Percentiles rank a stretch among this genome's conserved stretches.
phyloP scores from a whole-genome alignment of 75 land plant species.

The Sequoiadendron giganteum region DNA sequence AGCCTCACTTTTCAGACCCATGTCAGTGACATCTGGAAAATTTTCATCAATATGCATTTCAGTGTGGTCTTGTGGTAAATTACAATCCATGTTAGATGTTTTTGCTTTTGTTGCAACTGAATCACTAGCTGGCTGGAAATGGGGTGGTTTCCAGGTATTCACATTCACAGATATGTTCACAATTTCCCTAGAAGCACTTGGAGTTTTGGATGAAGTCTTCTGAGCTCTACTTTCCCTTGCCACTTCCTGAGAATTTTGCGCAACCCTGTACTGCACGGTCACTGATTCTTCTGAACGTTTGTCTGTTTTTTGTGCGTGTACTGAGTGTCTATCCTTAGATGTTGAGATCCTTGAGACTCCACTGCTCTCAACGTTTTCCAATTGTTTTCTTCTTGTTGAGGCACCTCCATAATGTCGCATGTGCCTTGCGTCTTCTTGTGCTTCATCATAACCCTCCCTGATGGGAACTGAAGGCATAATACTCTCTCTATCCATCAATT shows the following conservation, averaged over 20 bases:
- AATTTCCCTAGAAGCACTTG: constrained; percentile 39
- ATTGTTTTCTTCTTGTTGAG: constrained; percentile 10
- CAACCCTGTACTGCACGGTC: constrained; percentile 40
- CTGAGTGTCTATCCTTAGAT: constrained; percentile 4
- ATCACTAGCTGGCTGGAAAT: constrained; percentile 30
- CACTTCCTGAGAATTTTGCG: constrained; percentile 32
- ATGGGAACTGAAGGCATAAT: constrained; percentile 35
- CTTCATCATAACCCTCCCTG: constrained; percentile 42
- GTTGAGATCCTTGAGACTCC: constrained; percentile 4
- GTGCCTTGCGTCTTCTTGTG: constrained; percentile 15
- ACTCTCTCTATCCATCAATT: constrained; percentile 22
- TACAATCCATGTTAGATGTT: neutral
- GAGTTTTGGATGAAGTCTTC: constrained; percentile 17
- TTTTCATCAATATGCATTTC: constrained; percentile 10
- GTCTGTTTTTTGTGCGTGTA: neutral
- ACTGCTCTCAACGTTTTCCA: constrained; percentile 6
- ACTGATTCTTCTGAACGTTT: constrained; percentile 25
- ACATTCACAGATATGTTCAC: constrained; percentile 64
- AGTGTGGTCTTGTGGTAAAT: neutral
- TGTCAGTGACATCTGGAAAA: neutral
- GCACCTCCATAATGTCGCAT: neutral
- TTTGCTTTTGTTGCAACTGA: constrained; percentile 14
- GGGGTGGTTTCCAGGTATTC: constrained; percentile 64
- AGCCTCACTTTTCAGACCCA: neutral
- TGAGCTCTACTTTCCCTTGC: constrained; percentile 18